Conservation (phyloP, 345 rosid species). For the Eucalyptus melliodora region DNA sequence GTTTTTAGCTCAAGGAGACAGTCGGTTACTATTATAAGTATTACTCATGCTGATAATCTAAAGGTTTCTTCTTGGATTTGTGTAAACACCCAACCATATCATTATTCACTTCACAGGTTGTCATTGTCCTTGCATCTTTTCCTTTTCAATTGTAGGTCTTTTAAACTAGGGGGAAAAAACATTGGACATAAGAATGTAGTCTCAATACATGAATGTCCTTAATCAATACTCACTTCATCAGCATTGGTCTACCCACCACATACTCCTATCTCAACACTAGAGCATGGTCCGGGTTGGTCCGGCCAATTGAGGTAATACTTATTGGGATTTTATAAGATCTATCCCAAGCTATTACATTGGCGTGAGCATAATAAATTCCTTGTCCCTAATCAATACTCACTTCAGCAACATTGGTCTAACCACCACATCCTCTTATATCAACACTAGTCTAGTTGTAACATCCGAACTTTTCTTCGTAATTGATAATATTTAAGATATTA, state of each 20-base stretch:
- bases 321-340: not conserved
- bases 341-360: not conserved
- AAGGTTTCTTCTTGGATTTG: not conserved
- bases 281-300: no score
- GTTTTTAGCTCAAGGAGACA: no score
- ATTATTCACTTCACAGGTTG: not conserved
- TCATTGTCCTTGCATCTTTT: not conserved
- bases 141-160: not conserved
- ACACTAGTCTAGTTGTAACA: not conserved
- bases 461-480: no score
- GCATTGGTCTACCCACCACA: no score
- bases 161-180: not conserved
- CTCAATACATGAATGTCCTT: not conserved
- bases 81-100: not conserved
- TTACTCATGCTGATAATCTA: not conserved
- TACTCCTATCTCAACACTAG: no score
- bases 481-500: no score
- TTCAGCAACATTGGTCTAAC: not conserved
- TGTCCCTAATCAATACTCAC: not conserved
- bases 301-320: not conserved
- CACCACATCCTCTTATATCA: not conserved
- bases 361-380: not conserved
- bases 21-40: no score
- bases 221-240: no score
- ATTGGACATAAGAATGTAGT: not conserved